phyloP scores from a whole-genome alignment of 805 yeast genomes.

The Myxozyma mucilagina region DNA sequence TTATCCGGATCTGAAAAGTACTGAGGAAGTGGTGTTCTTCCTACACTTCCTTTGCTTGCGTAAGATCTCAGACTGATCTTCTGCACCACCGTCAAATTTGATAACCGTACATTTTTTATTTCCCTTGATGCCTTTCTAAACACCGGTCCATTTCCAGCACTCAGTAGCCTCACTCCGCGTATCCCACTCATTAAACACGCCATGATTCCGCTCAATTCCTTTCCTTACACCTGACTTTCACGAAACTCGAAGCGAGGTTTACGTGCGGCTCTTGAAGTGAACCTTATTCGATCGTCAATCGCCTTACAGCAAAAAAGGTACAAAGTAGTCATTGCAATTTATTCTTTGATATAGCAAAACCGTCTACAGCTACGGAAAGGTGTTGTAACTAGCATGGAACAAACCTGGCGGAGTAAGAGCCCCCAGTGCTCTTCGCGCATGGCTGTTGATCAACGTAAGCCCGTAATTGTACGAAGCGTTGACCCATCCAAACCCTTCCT shows the following conservation, averaged over 20 bases:
- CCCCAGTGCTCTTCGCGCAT: slow-evolving; percentile 75
- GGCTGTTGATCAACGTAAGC: slow-evolving; percentile 60
- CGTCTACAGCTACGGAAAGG: not conserved
- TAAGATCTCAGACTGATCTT: too few species aligned
- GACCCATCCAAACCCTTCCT: slow-evolving; percentile 98
- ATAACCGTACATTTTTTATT: too few species aligned
- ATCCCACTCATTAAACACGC: too few species aligned
- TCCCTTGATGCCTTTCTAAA: too few species aligned
- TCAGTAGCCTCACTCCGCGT: too few species aligned
- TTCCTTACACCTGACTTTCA: too few species aligned
- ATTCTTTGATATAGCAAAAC: not conserved
- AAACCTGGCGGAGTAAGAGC: slow-evolving; percentile 71
- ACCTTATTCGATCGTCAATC: too few species aligned
- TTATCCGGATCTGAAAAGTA: not conserved
- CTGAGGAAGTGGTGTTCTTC: not conserved
- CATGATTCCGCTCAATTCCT: too few species aligned
- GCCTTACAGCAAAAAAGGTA: too few species aligned
- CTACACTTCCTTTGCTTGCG: not conserved
- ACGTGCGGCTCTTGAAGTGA: not conserved
- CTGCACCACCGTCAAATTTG: too few species aligned
- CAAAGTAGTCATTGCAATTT: too few species aligned
- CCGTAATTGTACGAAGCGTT: slow-evolving; percentile 83
- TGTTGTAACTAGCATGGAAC: slow-evolving; percentile 43
- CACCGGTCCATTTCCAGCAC: too few species aligned
- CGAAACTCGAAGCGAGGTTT: not conserved